Evolutionary conservation across 2,329 filamentous ascomycete species (phyloP), one percentile per base, ranked within the genome.

Genomic region (Myriangium duriaei): DNA sequence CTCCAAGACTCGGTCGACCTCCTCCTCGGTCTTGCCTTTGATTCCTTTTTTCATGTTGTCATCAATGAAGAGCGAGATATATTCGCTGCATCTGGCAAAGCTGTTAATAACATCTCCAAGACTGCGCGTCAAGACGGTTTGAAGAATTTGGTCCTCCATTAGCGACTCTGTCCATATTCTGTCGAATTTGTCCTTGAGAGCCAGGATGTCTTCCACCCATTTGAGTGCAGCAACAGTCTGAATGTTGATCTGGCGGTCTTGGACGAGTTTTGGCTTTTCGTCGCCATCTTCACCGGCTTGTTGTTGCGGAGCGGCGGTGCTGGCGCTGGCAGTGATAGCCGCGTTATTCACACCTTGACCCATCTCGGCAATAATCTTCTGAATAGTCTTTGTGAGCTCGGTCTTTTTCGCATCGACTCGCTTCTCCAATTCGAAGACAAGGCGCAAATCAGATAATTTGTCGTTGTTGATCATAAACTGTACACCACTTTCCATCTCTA

Each of bases 11-110:
- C 64, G 59, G 50, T 96, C 88, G 11, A 95, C 74, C 54, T 96
- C 88, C 17, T 69, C 71, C 50, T 96, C 91, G 0, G 84, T 88
- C 65, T 92, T 94, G 45, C 86, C 86, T 54, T 86, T 87, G 57
- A 94, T 82, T 3, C 87, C 87, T 49, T 88, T 82, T 63, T 93
- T 94, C 51, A 98, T 73, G 52, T 87, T 93, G 51, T 96, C 88
- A 51, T 98, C 91, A 42, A 98, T 93, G 60, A 93, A 98, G 0
- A 98, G 70, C 0, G 91, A 98, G 4, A 96, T 80, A 54, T 85
- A 94, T 54, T 98, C 91, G 1, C 88, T 84, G 49, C 81, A 81
- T 45, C 87, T 77, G 11, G 67, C 59, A 53, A 94, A 95, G 0
- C 76, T 62, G 56, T 95, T 96, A 67, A 98, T 94, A 51, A 96